Evolutionary conservation across 2,329 filamentous ascomycete genomes (phyloP), one percentile per base, ranked within the genome.

Genomic region (Dactylellina haptotyla): DNA sequence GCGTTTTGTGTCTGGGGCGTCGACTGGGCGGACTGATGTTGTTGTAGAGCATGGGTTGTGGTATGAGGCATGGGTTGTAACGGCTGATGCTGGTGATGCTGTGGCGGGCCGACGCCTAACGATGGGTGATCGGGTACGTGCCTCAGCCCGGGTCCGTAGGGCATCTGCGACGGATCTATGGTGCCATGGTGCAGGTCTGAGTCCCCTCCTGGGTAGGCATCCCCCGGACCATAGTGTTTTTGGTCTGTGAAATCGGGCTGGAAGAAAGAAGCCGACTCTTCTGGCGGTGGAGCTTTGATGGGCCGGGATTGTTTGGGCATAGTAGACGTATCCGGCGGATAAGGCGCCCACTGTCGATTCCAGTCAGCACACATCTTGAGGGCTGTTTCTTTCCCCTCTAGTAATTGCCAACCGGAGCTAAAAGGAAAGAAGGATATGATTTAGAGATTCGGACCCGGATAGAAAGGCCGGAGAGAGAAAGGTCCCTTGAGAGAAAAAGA

Each of bases 311-410:
- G 54, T 37, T 73, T 73, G 8, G 61, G 61, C 69, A 73, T 73
- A 12, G 56, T 59, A 58, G n/a, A n/a, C n/a, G 48, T 58, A 32
- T 73, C 69, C 39, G 69, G 48, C 34, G 54, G 51, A 50, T 72
- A 65, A 28, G 43, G 39, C 51, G n/a, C 30, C 54, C 32, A 46
- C 69, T 66, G 61, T 66, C 69, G 58, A 58, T 66, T 73, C 69
- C 69, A 73, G 61, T 73, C 69, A 73, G 69, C 48, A 73, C 54
- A 61, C 69, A 73, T 73, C 46, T 73, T 73, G 69, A 63, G 46
- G 46, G 61, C 20, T 54, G 32, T 20, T 41, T 59, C 34, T 48
- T 53, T 46, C 53, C 48, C 56, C 48, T 34, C 57, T 41, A 30
- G 56, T 39, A 50, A 43, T 59, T 54, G 46, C 45, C 53, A 53